Conservation (phyloP, 225 moss, liverwort and hornwort species). For the Physcomitrellopsis africana region DNA sequence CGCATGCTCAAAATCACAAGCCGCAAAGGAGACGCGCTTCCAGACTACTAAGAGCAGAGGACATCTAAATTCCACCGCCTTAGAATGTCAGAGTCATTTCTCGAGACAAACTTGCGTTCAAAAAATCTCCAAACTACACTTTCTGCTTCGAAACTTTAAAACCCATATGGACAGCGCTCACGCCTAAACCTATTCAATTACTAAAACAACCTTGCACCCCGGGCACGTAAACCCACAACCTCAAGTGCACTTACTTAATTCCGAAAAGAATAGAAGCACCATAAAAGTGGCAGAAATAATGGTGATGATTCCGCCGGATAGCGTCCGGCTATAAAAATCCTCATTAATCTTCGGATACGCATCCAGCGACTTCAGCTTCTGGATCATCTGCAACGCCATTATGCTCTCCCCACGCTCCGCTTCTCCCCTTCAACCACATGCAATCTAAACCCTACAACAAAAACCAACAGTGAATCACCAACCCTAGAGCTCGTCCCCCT, state of each 20-base stretch:
- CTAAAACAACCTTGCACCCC: not conserved
- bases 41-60: not conserved
- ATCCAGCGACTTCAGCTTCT: constrained; percentile 93
- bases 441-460: not conserved
- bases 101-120: not conserved
- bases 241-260: constrained; percentile 65
- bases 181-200: not conserved
- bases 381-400: constrained; percentile 66
- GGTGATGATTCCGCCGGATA: constrained; percentile 91
- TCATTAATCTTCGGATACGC: constrained; percentile 99
- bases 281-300: constrained; percentile 74
- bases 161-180: not conserved
- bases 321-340: constrained; percentile 93
- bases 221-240: not conserved
- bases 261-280: constrained; percentile 88
- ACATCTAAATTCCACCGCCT: not conserved
- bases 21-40: not conserved
- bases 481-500: too few species aligned
- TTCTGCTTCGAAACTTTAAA: not conserved
- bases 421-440: not conserved
- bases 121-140: not conserved
- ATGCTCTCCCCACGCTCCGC: constrained; percentile 14
- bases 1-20: not conserved
- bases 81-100: not conserved
- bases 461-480: constrained; percentile 2